phyloP scores from a whole-genome alignment of 1,284 basidiomycete species.

The Rhodotorula mucilaginosa region DNA sequence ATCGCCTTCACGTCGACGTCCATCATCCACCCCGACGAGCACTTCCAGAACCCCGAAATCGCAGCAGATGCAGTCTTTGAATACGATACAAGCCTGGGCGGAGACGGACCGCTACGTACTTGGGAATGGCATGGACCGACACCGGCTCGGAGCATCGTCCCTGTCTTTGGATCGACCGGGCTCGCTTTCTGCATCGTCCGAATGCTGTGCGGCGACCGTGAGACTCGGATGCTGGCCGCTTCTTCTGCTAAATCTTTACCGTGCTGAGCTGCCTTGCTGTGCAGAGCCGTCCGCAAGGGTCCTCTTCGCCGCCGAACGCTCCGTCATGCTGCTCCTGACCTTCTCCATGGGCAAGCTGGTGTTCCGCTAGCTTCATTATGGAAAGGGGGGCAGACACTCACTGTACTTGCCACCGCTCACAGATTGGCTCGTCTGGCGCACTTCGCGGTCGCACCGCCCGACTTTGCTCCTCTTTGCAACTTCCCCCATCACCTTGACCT shows the following conservation, averaged over 20 bases:
- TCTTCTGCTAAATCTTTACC: too few relatives aligned
- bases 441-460: neutral
- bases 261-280: neutral
- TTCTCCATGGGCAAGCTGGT: conserved; percentile 34
- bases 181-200: conserved; percentile 29
- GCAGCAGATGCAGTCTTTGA: conserved; percentile 36
- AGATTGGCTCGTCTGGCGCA: conserved; percentile 12
- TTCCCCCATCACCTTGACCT: conserved; percentile 44
- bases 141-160: conserved; percentile 44
- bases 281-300: conserved; percentile 22
- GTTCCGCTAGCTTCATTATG: neutral
- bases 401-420: neutral
- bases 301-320: conserved; percentile 38
- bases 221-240: neutral
- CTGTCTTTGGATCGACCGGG: conserved; percentile 32
- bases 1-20: conserved; percentile 44
- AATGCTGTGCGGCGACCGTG: conserved; percentile 1
- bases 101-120: conserved; percentile 19
- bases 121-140: conserved; percentile 41
- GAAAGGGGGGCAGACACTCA: neutral
- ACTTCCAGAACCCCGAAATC: conserved; percentile 48
- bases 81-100: conserved; percentile 2
- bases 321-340: conserved; percentile 31
- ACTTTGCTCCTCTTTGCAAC: conserved; percentile 39
- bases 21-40: conserved; percentile 50